Percentiles rank a stretch among this genome's conserved stretches.
Evolutionary conservation across 805 yeast species (phyloP).

Genomic region (Spathaspora girioi): DNA sequence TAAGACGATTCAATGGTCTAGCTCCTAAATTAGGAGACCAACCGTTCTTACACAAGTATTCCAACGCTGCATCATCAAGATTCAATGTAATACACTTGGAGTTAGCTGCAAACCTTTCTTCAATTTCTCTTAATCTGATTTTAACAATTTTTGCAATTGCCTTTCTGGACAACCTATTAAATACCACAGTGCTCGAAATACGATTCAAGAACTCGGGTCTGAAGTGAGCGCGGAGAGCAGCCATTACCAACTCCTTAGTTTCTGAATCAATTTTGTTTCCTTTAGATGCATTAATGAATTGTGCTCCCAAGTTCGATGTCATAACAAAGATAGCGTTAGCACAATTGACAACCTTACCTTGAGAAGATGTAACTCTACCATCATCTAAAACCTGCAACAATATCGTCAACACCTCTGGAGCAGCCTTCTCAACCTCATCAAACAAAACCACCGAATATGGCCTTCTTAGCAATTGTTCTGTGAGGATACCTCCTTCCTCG

Average conservation of each 20-base stretch:
- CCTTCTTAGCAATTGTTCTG: conserved; percentile 84
- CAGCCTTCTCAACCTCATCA: conserved; percentile 98
- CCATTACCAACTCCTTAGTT: conserved; percentile 78
- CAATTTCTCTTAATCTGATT: conserved; percentile 80
- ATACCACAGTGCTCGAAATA: conserved; percentile 87
- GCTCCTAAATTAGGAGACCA: conserved; percentile 95
- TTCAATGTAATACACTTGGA: conserved; percentile 74
- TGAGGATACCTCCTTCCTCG: conserved; percentile 95
- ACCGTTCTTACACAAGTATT: conserved; percentile 79
- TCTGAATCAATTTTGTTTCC: conserved; percentile 61
- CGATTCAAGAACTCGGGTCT: conserved; percentile 97
- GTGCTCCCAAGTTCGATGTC: conserved; percentile 98
- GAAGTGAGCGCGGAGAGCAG: conserved; percentile 80
- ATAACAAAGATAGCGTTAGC: conserved; percentile 89
- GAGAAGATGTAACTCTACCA: conserved; percentile 92
- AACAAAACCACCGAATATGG: conserved; percentile 96
- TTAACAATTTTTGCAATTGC: conserved; percentile 91
- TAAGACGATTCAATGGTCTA: conserved; percentile 89
- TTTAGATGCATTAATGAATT: conserved; percentile 67
- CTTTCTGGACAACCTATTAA: conserved; percentile 86
- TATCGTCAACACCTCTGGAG: conserved; percentile 93
- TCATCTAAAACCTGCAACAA: conserved; percentile 91
- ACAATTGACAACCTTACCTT: conserved; percentile 90
- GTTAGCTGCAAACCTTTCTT: conserved; percentile 76
- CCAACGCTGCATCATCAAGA: conserved; percentile 73